A percentile compares a stretch with the other conserved stretches of the same genome.
phyloP scores from a whole-genome alignment of 2,329 filamentous ascomycete species.

The Ophiostoma populinum region DNA sequence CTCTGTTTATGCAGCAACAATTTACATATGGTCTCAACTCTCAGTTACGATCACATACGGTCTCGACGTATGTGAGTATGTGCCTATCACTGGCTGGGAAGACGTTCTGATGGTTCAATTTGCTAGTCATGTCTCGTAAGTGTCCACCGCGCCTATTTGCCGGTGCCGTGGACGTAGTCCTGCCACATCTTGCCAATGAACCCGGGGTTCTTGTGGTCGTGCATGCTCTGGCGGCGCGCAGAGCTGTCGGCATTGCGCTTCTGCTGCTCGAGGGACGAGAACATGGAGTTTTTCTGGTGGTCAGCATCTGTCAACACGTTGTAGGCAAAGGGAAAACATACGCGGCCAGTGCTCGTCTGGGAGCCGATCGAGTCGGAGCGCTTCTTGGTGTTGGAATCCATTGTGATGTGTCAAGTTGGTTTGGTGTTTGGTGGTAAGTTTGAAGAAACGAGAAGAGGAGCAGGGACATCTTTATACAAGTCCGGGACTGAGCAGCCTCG shows the following conservation, averaged over 20 bases:
- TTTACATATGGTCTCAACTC: too few relatives aligned
- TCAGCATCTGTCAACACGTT: neutral
- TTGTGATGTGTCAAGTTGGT: conserved; percentile 1
- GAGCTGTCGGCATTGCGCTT: conserved; percentile 27
- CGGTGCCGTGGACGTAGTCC: conserved; percentile 24
- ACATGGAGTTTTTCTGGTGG: conserved; percentile 22
- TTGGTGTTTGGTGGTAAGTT: too few relatives aligned
- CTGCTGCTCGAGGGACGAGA: conserved; percentile 32
- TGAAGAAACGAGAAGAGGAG: too few relatives aligned
- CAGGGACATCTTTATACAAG: too few relatives aligned
- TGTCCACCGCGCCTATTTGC: neutral
- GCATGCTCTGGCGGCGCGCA: conserved; percentile 36
- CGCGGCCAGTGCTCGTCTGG: conserved; percentile 3
- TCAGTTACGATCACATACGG: too few relatives aligned
- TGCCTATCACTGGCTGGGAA: neutral
- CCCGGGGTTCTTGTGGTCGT: conserved; percentile 33
- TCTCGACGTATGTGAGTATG: too few relatives aligned
- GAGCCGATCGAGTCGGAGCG: conserved; percentile 14
- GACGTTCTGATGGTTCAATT: neutral
- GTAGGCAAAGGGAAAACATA: neutral
- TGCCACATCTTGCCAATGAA: conserved; percentile 39
- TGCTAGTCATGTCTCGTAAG: neutral
- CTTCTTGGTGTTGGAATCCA: conserved; percentile 11
- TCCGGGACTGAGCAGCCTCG: too few relatives aligned
- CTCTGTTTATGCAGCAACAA: too few relatives aligned